These are phyloP conservation scores for Hyphodiscus hymeniophilus DNA, from an alignment of 495 filamentous ascomycete genomes.

Conservation along the genomic window DNA sequence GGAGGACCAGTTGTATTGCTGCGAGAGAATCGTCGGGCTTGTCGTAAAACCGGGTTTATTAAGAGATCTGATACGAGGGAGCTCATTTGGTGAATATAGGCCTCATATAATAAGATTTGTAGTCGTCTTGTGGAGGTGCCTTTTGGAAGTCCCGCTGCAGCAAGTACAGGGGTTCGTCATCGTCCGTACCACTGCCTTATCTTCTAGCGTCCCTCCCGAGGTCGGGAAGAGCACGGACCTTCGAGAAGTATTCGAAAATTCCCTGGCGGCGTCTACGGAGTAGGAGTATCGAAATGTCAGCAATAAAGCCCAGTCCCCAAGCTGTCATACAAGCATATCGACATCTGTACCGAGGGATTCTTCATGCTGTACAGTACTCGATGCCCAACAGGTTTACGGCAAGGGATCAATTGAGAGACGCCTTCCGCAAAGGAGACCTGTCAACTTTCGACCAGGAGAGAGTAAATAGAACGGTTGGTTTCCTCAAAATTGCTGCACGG, in stretches of 20 bases:
- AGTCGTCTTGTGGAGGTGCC: too few species aligned
- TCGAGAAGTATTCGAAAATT: too few species aligned
- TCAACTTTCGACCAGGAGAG: slow-evolving; percentile 48
- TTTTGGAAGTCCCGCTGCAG: not conserved
- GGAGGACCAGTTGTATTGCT: slow-evolving; percentile 4
- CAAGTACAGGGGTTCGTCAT: too few species aligned
- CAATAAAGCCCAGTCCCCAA: slow-evolving; percentile 3
- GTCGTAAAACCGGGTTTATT: slow-evolving; percentile 68
- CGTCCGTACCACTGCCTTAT: too few species aligned
- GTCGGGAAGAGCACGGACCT: too few species aligned
- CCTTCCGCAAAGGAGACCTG: slow-evolving; percentile 54
- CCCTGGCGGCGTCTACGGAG: too few species aligned
- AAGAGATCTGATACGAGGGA: slow-evolving; percentile 65
- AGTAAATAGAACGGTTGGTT: slow-evolving; percentile 67
- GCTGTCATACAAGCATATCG: slow-evolving; percentile 71
- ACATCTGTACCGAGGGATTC: slow-evolving; percentile 59
- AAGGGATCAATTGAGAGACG: slow-evolving; percentile 52
- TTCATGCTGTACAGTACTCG: slow-evolving; percentile 75
- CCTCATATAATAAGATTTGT: slow-evolving; percentile 4
- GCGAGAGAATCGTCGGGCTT: slow-evolving; percentile 62
- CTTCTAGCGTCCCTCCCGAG: too few species aligned
- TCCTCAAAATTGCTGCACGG: slow-evolving; percentile 61
- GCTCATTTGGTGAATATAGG: slow-evolving; percentile 49
- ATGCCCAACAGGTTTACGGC: slow-evolving; percentile 64
- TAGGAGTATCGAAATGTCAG: too few species aligned